Evolutionary conservation across 2,329 filamentous ascomycete genomes (phyloP).

Genomic region (Nothophaeocryptopus gaeumannii): DNA sequence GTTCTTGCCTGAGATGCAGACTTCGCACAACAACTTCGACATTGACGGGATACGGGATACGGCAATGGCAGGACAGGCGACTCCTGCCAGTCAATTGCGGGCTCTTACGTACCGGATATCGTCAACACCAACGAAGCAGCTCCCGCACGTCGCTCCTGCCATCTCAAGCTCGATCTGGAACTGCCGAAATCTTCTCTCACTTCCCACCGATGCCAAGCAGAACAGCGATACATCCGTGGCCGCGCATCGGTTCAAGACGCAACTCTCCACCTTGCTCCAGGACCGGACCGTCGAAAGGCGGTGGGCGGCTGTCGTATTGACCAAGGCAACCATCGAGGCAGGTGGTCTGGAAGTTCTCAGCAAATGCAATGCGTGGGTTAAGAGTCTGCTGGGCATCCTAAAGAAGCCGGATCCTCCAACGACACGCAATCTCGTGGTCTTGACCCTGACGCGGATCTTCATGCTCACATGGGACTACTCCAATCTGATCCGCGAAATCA

Average conservation of each 20-base stretch:
- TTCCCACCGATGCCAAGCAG: constrained; percentile 56
- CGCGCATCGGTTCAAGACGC: constrained; percentile 77
- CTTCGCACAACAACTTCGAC: too few relatives aligned
- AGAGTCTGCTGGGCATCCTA: constrained; percentile 70
- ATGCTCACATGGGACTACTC: constrained; percentile 76
- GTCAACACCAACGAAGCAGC: constrained; percentile 66
- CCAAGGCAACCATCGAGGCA: constrained; percentile 77
- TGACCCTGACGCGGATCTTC: constrained; percentile 80
- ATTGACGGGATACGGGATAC: too few relatives aligned
- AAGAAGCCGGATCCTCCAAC: constrained; percentile 75
- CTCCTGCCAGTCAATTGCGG: constrained; percentile 41
- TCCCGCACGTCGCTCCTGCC: constrained; percentile 69
- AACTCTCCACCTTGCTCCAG: constrained; percentile 72
- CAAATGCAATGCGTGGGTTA: constrained; percentile 71
- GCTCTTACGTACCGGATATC: constrained; percentile 68
- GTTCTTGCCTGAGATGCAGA: neutral
- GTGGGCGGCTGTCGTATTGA: constrained; percentile 72
- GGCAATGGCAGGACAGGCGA: too few relatives aligned
- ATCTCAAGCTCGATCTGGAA: constrained; percentile 58
- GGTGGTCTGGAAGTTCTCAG: constrained; percentile 81
- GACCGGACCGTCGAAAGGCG: constrained; percentile 71
- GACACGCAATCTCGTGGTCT: constrained; percentile 72
- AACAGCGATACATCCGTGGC: constrained; percentile 64
- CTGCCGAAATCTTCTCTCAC: constrained; percentile 61
- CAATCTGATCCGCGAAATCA: constrained; percentile 81